phyloP scores from a whole-genome alignment of 345 rosid species.

The Gossypium turneri region DNA sequence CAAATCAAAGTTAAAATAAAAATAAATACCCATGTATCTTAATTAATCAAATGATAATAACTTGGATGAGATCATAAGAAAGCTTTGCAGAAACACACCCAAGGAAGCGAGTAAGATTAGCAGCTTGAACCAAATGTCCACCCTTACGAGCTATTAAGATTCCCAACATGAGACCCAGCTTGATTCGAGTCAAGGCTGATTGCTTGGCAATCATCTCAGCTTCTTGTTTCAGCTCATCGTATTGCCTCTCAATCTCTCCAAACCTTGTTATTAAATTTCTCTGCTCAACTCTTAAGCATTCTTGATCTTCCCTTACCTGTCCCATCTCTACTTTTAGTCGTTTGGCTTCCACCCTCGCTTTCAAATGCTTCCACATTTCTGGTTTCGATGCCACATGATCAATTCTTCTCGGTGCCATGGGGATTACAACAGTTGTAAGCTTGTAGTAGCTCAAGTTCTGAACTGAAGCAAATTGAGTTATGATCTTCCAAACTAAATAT shows the following conservation, averaged over 20 bases:
- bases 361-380: not conserved
- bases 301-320: not conserved
- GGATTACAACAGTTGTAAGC: not conserved
- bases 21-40: not conserved
- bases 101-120: not conserved
- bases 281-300: not conserved
- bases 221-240: not conserved
- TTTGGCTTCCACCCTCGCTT: not conserved
- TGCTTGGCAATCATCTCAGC: not conserved
- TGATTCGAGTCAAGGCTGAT: not conserved
- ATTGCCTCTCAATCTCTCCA: not conserved
- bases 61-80: not conserved
- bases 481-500: not conserved
- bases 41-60: not conserved
- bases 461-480: not conserved
- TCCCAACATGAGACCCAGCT: not conserved
- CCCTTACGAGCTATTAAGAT: not conserved
- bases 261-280: not conserved
- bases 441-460: not conserved
- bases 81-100: not conserved
- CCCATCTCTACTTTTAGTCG: not conserved
- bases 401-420: not conserved
- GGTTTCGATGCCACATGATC: not conserved
- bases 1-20: not conserved
- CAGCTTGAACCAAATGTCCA: slow-evolving; percentile 2